Percentiles rank a stretch among this genome's conserved stretches.
Conservation (phyloP, 371 early-diverging fungal species). For the Actinomortierella ambigua region DNA sequence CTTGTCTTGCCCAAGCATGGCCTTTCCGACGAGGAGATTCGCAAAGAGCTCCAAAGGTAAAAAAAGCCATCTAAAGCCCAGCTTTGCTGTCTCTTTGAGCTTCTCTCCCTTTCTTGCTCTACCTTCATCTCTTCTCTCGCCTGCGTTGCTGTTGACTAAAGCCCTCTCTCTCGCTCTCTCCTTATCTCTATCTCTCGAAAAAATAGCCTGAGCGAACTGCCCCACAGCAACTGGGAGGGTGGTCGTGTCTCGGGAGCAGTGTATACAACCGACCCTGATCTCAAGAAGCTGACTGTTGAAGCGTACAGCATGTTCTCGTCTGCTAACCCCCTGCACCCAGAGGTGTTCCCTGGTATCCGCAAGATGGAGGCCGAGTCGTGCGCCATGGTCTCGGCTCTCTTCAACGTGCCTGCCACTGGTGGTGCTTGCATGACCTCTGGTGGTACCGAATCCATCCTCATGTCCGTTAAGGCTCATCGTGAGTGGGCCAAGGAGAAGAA, state of each 20-base stretch:
- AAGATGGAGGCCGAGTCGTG: slow-evolving; percentile 96
- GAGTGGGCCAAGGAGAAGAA: slow-evolving; percentile 74
- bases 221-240: slow-evolving; percentile 78
- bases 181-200: background rate
- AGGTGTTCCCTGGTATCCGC: slow-evolving; percentile 94
- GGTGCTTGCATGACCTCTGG: slow-evolving; percentile 92
- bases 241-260: slow-evolving; percentile 92
- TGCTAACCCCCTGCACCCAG: slow-evolving; percentile 94
- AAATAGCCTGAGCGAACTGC: slow-evolving; percentile 48
- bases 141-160: background rate
- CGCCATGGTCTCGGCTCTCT: slow-evolving; percentile 87
- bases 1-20: slow-evolving; percentile 68
- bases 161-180: slow-evolving; percentile 1
- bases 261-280: slow-evolving; percentile 88
- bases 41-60: slow-evolving; percentile 62
- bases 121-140: background rate
- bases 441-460: slow-evolving; percentile 93
- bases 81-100: background rate
- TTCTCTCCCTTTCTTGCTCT: background rate
- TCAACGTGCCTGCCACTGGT: slow-evolving; percentile 76
- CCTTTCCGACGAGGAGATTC: slow-evolving; percentile 62
- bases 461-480: slow-evolving; percentile 91
- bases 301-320: slow-evolving; percentile 87
- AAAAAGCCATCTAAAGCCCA: background rate
- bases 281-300: slow-evolving; percentile 73